Percentiles rank a stretch among this genome's conserved stretches.
Conservation (phyloP, 2,329 filamentous ascomycete genomes). For the Aspergillus pseudotamarii region DNA sequence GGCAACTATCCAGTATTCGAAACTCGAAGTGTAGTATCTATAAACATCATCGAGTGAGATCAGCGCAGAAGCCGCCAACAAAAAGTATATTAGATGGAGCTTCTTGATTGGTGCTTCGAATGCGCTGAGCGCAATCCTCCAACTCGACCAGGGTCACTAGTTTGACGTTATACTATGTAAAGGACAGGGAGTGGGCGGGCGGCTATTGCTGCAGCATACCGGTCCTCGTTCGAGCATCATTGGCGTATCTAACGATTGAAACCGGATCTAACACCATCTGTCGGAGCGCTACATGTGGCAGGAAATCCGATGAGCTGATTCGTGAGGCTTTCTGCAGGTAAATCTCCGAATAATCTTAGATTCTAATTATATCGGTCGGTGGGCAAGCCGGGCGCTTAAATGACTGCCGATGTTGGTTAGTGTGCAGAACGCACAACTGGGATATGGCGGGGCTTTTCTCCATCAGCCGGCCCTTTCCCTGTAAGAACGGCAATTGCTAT, state of each 20-base stretch:
- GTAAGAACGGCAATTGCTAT: not conserved
- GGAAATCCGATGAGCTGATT: conserved; percentile 2
- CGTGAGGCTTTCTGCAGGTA: conserved; percentile 8
- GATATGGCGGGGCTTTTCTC: conserved; percentile 8
- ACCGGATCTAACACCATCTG: not conserved
- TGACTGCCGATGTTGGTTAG: conserved; percentile 27
- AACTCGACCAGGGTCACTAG: conserved; percentile 7
- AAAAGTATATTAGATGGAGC: conserved; percentile 15
- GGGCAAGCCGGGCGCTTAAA: conserved; percentile 23
- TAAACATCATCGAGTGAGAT: conserved; percentile 30
- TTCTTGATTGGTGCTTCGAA: conserved; percentile 26
- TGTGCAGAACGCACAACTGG: conserved; percentile 28
- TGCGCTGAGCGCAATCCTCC: conserved; percentile 26
- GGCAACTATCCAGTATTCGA: conserved; percentile 22
- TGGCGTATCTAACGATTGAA: conserved; percentile 14
- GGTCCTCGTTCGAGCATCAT: conserved; percentile 3
- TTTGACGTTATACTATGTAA: conserved; percentile 27
- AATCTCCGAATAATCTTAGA: conserved; percentile 28
- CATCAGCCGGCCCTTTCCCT: not conserved
- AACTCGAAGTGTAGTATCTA: conserved; percentile 28
- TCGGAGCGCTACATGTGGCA: not conserved
- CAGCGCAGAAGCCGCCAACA: conserved; percentile 29
- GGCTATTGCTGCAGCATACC: conserved; percentile 18
- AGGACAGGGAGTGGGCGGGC: conserved; percentile 27
- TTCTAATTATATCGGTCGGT: conserved; percentile 14